Evolutionary conservation across 306 rosid species (phyloP).

Genomic region (Quercus ilex): DNA sequence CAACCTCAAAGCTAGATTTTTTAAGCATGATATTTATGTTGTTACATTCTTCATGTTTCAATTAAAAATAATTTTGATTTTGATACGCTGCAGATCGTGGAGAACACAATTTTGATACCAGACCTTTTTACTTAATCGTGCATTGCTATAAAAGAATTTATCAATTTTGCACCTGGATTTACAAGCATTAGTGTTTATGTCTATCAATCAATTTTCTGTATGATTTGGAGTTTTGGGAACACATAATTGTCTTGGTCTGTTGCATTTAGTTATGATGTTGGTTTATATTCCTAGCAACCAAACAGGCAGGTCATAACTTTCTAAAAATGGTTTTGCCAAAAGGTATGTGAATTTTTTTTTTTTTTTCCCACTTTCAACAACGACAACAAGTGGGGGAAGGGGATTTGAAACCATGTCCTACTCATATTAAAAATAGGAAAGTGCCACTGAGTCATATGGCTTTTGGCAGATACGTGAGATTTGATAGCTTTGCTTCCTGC

Average conservation of each 20-base stretch:
- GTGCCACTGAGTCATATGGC: no score
- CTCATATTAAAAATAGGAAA: no score
- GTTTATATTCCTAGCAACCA: not conserved
- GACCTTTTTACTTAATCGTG: not conserved
- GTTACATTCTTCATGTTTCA: not conserved
- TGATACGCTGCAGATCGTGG: not conserved
- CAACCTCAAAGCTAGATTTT: not conserved
- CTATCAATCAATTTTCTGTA: not conserved
- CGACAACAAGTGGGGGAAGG: no score
- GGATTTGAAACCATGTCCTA: no score
- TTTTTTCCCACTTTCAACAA: no score
- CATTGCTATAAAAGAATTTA: not conserved
- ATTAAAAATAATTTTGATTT: not conserved
- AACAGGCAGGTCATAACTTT: not conserved
- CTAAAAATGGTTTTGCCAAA: not conserved
- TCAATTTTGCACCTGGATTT: not conserved
- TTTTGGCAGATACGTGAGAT: not conserved
- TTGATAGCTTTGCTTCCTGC: not conserved
- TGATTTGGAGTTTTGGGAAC: not conserved
- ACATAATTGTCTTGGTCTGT: not conserved
- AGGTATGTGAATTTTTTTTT: not conserved
- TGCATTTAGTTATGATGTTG: not conserved
- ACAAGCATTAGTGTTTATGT: not conserved
- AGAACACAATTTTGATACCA: not conserved
- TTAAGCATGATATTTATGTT: not conserved